Conservation (phyloP, 1,284 basidiomycete species). For the Ustilago trichophora region DNA sequence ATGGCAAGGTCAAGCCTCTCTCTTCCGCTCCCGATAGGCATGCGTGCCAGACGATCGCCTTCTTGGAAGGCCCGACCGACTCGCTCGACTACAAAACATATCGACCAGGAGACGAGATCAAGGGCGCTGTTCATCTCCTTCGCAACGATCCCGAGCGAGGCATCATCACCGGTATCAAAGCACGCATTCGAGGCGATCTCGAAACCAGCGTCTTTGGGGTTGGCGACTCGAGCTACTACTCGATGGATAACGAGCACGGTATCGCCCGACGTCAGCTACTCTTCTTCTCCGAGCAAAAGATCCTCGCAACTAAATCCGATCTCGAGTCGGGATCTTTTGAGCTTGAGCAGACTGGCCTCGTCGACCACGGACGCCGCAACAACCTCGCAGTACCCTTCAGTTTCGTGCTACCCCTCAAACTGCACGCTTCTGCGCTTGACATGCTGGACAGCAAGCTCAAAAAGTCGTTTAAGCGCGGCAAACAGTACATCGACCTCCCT, state of each 20-base stretch:
- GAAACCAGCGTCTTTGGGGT: conserved; percentile 47
- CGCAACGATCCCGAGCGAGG: conserved; percentile 45
- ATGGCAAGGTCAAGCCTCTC: conserved; percentile 45
- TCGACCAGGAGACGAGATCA: conserved; percentile 47
- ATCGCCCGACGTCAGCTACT: conserved; percentile 45
- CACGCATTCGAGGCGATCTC: conserved; percentile 44
- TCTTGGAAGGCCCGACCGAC: conserved; percentile 42
- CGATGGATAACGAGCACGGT: conserved; percentile 41
- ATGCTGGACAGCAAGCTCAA: conserved; percentile 49
- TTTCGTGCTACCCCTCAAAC: conserved; percentile 45
- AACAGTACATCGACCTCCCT: conserved; percentile 46
- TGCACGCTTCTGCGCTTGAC: conserved; percentile 44
- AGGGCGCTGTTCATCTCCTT: conserved; percentile 44
- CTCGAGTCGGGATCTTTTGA: conserved; percentile 32
- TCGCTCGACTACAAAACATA: conserved; percentile 50
- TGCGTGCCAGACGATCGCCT: conserved; percentile 45
- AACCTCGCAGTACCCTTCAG: conserved; percentile 48
- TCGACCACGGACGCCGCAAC: conserved; percentile 44
- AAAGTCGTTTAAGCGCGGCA: conserved; percentile 42
- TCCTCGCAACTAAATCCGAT: conserved; percentile 31
- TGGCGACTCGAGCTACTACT: conserved; percentile 50
- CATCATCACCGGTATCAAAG: conserved; percentile 45
- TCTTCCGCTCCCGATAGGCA: conserved; percentile 22
- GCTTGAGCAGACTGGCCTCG: conserved; percentile 40
- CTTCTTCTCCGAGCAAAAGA: conserved; percentile 47